Evolutionary conservation across 2,329 filamentous ascomycete species (phyloP).

Genomic region (Ophiostoma montium): DNA sequence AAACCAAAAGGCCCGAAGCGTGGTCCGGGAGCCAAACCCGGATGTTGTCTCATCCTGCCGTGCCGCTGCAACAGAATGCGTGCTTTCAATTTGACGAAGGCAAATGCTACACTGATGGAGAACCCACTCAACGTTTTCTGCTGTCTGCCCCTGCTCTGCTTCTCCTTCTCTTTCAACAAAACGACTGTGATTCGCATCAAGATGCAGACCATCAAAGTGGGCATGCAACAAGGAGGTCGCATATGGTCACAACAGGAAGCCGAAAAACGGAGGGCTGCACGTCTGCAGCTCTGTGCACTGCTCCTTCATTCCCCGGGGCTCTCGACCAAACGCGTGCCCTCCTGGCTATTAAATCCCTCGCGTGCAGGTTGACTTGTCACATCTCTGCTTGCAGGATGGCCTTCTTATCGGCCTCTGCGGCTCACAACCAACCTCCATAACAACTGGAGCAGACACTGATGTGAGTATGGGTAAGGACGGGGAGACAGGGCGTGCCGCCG

Average conservation of each 20-base stretch:
- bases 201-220: not conserved
- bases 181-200: not conserved
- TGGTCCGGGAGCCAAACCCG: too few species aligned
- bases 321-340: not conserved
- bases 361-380: constrained; percentile 1
- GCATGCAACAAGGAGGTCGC: not conserved
- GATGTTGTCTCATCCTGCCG: too few species aligned
- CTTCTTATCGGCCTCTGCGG: not conserved
- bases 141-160: too few species aligned
- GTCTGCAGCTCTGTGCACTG: not conserved
- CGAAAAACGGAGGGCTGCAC: not conserved
- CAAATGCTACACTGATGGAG: too few species aligned
- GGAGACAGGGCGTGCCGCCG: not conserved
- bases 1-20: too few species aligned
- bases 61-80: too few species aligned
- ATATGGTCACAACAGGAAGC: not conserved
- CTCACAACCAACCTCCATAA: not conserved
- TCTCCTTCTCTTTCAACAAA: not conserved
- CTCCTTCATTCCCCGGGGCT: not conserved
- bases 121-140: too few species aligned
- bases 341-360: constrained; percentile 1
- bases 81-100: too few species aligned
- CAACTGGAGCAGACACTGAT: not conserved
- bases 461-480: not conserved
- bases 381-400: not conserved